A percentile compares a stretch with the other conserved stretches of the same genome.
Conservation (phyloP, 805 yeast genomes). For the Sugiyamaella floridensis region DNA sequence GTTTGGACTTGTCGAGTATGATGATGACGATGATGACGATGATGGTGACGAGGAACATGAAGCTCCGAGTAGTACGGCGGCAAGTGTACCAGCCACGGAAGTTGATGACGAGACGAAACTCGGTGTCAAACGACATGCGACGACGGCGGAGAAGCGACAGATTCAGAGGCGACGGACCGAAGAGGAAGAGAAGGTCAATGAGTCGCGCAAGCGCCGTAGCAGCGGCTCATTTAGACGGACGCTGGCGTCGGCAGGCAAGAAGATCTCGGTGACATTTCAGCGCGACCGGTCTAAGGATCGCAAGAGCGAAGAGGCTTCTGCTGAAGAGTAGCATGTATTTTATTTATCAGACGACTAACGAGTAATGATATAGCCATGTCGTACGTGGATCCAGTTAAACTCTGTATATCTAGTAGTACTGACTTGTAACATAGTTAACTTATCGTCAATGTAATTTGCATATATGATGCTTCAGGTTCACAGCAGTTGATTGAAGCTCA, state of each 20-base stretch:
- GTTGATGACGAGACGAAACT: constrained; percentile 3
- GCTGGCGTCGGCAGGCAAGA: constrained; percentile 16
- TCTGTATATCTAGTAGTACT: too few relatives aligned
- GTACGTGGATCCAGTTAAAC: too few relatives aligned
- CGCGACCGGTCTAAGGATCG: not conserved
- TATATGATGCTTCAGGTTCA: too few relatives aligned
- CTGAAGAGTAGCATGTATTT: not conserved
- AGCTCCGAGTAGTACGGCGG: constrained; percentile 1
- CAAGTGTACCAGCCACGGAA: not conserved
- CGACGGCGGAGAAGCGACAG: constrained; percentile 1
- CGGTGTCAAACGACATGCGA: constrained; percentile 10
- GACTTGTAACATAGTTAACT: too few relatives aligned
- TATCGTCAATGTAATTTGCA: too few relatives aligned
- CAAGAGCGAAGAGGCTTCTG: not conserved
- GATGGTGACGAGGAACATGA: not conserved
- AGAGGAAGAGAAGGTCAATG: not conserved
- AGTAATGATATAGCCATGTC: not conserved
- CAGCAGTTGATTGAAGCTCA: not conserved
- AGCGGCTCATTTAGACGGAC: constrained; percentile 8
- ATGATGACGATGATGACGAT: constrained; percentile 1
- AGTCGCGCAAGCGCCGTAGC: not conserved
- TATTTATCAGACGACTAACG: not conserved
- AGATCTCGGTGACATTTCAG: constrained; percentile 10
- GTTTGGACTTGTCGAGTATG: constrained; percentile 3
- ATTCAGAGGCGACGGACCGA: constrained; percentile 6